Evolutionary conservation across 2,329 filamentous ascomycete genomes (phyloP), one percentile per base, ranked within the genome.

Genomic region (Dactylellina haptotyla): DNA sequence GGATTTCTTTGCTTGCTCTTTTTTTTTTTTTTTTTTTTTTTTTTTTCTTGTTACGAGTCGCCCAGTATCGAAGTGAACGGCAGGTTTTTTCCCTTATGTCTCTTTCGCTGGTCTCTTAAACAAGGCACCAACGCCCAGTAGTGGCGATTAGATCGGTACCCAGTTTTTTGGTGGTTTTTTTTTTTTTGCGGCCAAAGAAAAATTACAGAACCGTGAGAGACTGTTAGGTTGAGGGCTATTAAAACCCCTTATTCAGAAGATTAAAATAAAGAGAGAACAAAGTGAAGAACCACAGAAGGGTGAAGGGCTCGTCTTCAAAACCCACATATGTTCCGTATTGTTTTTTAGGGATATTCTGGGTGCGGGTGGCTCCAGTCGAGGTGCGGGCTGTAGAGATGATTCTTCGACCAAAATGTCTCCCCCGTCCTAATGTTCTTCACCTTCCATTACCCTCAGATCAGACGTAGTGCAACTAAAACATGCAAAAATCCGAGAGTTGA

Each of bases 91-190:
- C n/a, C n/a, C n/a, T n/a, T n/a, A n/a, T n/a, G 43, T 23, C 32
- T 50, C 25, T 54, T 62, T 46, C 57, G 46, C 57, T 57, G 57
- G 65, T 57, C 65, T 70, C 65, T 57, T 70, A 70, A 70, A 70
- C 65, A 70, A 63, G 65, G 65, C 65, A 63, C 65, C 65, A 66
- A 45, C 32, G 48, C 57, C 64, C n/a, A n/a, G n/a, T 37, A 41
- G 48, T 57, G 65, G 65, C 65, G 32, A 70, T 70, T 57, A 62
- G 59, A 32, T 57, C 56, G 57, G 50, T 45, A 32, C 43, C 57
- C 30, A 45, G 30, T 20, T 10, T 46, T 46, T 46, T 43, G 46
- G 59, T n/a, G n/a, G n/a, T 50, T 50, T 50, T 50, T 50, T 50
- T 43, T 43, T 16, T 4, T 43, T 43, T 9, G 16, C 41, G 14